Evolutionary conservation across 352 stramenopile species (phyloP), one percentile per base, ranked within the genome.

Genomic region (Pythium graminicola): DNA sequence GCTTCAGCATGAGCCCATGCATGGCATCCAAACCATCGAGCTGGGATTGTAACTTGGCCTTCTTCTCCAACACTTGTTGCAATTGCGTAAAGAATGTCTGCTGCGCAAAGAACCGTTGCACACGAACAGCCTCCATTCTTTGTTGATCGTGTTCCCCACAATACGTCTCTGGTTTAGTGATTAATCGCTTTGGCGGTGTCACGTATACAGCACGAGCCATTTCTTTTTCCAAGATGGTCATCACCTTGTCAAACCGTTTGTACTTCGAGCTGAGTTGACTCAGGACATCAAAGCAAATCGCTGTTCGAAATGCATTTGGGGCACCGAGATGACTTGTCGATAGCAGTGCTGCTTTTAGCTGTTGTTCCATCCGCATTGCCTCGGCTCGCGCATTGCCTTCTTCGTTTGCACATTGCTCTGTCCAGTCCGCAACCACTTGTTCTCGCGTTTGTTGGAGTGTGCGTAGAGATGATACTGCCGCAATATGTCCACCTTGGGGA

Each of bases 11-110:
- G 43, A 86, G 76, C 11, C 45, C 40, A 49, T 85, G 61, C 38
- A 59, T 56, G 23, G 35, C 24, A 19, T 62, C 53, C 13, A 76
- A 32, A 17, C 59, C 54, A 40, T 86, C 68, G 13, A 89, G 58
- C 3, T 64, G 43, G 4, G 39, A 32, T n/a, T 86, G 60, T 3
- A 86, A 38, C 1, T 48, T 43, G 6, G 61, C 48, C 13, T 84
- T 74, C 41, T 75, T 67, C 0, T 45, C 29, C 1, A 73, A 36
- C 1, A 83, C 64, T 20, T 74, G 58, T 5, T 73, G 58, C 1
- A 89, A 54, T n/a, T 89, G 67, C 0, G 65, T 62, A 49, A 86
- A 89, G 40, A 78, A 86, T 0, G 78, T 64, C 22, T 57, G 64
- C n/a, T 67, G 62, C 0, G 29, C 58, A 32, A 89, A 59, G 54